A percentile compares a stretch with the other conserved stretches of the same genome.
Evolutionary conservation across 208 protist genomes (phyloP).

Genomic region (Trichomonas vaginalis): DNA sequence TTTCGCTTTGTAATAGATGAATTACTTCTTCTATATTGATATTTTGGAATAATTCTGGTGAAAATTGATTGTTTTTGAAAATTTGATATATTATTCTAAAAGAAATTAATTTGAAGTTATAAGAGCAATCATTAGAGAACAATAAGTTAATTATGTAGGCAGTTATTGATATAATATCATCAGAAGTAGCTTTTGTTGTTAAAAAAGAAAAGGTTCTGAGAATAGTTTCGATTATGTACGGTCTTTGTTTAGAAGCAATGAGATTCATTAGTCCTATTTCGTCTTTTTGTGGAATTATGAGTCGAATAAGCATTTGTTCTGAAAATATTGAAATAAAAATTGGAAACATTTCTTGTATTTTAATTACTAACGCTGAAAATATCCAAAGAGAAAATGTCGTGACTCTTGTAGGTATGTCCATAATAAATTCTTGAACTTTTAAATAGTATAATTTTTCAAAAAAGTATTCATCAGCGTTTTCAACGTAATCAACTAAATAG

Average conservation of each 20-base stretch:
- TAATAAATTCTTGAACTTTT: background rate
- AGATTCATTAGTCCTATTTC: background rate
- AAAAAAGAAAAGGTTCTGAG: background rate
- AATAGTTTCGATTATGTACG: background rate
- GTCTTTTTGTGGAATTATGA: background rate
- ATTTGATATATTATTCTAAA: background rate
- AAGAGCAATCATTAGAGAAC: background rate
- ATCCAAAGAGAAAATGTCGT: background rate
- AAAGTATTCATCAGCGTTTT: background rate
- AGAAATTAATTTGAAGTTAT: background rate
- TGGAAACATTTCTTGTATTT: background rate
- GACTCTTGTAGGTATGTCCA: background rate
- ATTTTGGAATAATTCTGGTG: background rate
- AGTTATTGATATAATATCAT: background rate
- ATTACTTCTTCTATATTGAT: background rate
- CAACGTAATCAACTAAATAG: background rate
- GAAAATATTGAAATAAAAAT: background rate
- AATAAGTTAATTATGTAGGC: background rate
- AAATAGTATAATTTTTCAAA: background rate
- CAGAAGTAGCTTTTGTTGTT: background rate
- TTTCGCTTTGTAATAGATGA: background rate
- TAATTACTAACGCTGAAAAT: background rate
- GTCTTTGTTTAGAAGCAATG: background rate
- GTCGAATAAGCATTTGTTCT: background rate
- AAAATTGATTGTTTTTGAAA: background rate